Evolutionary conservation across 495 filamentous ascomycete genomes (phyloP).

Genomic region (Aspergillus diversus): DNA sequence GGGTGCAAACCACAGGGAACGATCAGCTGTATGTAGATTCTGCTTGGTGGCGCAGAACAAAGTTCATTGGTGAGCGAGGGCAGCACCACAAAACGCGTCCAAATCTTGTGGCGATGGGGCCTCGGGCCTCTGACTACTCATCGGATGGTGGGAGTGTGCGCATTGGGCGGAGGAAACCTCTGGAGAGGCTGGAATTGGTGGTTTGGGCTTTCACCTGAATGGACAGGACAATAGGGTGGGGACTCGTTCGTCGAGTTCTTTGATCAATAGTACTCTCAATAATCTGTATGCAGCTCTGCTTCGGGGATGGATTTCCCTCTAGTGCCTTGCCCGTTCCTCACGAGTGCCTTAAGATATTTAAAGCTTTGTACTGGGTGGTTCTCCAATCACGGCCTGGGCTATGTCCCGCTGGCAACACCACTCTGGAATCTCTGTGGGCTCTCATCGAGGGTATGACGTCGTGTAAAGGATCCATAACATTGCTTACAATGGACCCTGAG

Average conservation of each 20-base stretch:
- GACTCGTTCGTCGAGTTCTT: not conserved
- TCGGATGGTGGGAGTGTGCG: not conserved
- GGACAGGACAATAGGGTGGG: not conserved
- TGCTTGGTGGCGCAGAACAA: constrained; percentile 23
- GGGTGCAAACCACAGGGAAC: constrained; percentile 7
- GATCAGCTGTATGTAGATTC: constrained; percentile 19
- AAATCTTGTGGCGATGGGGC: not conserved
- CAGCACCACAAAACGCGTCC: not conserved
- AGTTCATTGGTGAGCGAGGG: constrained; percentile 13
- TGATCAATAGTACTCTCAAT: constrained; percentile 1
- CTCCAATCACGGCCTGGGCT: not conserved
- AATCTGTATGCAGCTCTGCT: not conserved
- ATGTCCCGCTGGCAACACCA: not conserved
- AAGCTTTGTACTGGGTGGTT: not conserved
- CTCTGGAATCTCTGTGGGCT: no score
- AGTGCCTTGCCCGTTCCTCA: not conserved
- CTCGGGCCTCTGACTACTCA: not conserved
- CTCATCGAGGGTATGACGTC: constrained; percentile 1
- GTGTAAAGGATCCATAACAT: not conserved
- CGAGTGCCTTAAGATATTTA: constrained; percentile 3
- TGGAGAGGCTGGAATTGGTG: not conserved
- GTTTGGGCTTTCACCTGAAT: not conserved
- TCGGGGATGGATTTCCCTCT: not conserved
- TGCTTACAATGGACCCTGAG: not conserved
- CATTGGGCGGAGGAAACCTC: no score